Evolutionary conservation across 106 monocot species (phyloP), one percentile per base, ranked within the genome.

Genomic region (Posidonia australis): DNA sequence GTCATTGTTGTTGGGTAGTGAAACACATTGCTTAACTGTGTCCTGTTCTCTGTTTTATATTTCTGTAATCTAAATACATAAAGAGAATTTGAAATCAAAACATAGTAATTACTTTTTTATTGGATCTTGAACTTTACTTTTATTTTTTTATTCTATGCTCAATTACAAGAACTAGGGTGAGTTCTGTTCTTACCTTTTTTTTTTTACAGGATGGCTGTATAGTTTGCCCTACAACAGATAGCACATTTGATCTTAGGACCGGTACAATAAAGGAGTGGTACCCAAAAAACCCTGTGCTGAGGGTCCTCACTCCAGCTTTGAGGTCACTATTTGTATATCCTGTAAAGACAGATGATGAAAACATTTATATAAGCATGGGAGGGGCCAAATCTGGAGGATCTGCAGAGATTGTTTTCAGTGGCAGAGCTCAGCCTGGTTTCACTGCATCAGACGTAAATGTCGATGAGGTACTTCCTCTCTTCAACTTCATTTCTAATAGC

Each of bases 321-420:
- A 82, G 86, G 76, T 71, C 56, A 44, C 76, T 94, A 5, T 87
- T 76, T 69, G 78, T 87, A 6, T 96, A 84, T 63, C 87, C 86
- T 43, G 77, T 76, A 45, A 96, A 90, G 77, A 69, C 28, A 29
- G 94, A 90, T 54, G 72, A 51, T 0, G 82, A 96, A 10, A 90
- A 90, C 67, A 87, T 96, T 48, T 90, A 82, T 25, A 82, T 96
- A 46, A 84, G 82, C 71, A 74, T 82, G 67, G 66, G 68, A 49
- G 72, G 73, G 11, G 44, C 20, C 14, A 41, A 45, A 36, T 52
- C 77, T 60, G 82, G 65, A 46, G 86, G 64, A 57, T 84, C 94
- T 60, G 90, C 94, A 42, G 94, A 96, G 74, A 96, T 96, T 65
- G 73, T 96, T 58, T 96, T 96, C 78, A 96, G 90, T 68, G 94